Conservation (phyloP, 2,329 filamentous ascomycete species). For the Stachybotrys elegans region DNA sequence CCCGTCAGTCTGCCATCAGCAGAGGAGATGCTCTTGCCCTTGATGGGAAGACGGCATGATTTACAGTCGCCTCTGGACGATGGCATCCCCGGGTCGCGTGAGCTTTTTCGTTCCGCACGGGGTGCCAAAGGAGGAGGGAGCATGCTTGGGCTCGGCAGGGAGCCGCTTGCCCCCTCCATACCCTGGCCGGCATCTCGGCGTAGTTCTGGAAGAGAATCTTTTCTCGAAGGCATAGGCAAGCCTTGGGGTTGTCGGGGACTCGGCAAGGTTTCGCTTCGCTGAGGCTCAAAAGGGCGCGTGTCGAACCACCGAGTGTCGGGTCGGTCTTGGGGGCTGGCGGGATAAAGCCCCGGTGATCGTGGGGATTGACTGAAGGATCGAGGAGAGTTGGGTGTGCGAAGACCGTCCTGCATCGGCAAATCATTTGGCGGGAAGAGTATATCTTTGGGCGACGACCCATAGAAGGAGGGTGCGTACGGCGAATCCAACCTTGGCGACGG, state of each 20-base stretch:
- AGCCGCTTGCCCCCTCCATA: not conserved
- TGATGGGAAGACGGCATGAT: conserved; percentile 72
- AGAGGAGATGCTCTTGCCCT: conserved; percentile 88
- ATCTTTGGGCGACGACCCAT: conserved; percentile 17
- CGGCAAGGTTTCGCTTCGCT: not conserved
- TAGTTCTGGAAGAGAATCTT: conserved; percentile 7
- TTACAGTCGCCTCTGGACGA: conserved; percentile 72
- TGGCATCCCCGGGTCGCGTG: conserved; percentile 31
- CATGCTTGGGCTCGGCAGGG: conserved; percentile 4
- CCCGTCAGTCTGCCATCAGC: conserved; percentile 89
- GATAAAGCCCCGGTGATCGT: conserved; percentile 6
- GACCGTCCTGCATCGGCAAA: conserved; percentile 16
- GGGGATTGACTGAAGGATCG: conserved; percentile 9
- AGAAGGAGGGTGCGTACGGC: conserved; percentile 19
- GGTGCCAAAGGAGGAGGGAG: conserved; percentile 9
- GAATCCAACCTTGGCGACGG: conserved; percentile 21
- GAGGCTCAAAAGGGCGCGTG: not conserved
- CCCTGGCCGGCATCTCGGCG: not conserved
- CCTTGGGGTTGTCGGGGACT: not conserved
- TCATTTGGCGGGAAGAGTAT: conserved; percentile 10
- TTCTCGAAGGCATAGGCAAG: not conserved
- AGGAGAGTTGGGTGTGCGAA: too few species aligned
- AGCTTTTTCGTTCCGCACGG: conserved; percentile 26
- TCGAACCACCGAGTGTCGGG: not conserved
- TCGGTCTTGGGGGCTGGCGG: not conserved